Evolutionary conservation across 768 basidiomycete genomes (phyloP), one percentile per base, ranked within the genome.

Genomic region (Termitomyces sp.): DNA sequence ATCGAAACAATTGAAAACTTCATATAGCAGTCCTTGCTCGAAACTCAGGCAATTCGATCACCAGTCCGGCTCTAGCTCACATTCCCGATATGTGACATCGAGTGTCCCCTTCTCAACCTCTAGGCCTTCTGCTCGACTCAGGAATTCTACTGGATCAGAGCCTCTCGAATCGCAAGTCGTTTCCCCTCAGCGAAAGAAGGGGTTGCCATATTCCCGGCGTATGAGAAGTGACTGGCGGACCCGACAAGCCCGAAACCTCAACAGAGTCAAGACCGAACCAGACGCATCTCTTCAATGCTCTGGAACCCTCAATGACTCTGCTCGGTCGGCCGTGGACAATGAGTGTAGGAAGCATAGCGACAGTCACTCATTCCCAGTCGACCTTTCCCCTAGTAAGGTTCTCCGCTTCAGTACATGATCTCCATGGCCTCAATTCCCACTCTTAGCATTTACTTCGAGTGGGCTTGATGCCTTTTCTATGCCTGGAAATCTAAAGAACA

Each of bases 21-120:
- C 30, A 5, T 21, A 40, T 30, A 37, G 52, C 5, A 28, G 25
- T n/a, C 44, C 42, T 30, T 32, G 35, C 28, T 34, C 55, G 30
- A 59, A 57, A 41, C 58, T 53, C 45, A 62, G 44, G 30, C 55
- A 49, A 23, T 47, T 44, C 43, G 52, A 54, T 12, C 19, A 49
- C 27, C 17, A 46, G 7, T 27, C 27, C 16, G 23, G 17, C 28
- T 50, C 54, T 14, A 19, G 30, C 7, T 43, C 54, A 42, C 27
- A 32, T n/a, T 35, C 43, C 16, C 50, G 16, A 16, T 47, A 32
- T 32, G 17, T 19, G n/a, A 32, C 30, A 32, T 19, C 46, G 12
- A 32, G 14, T 10, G 28, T 11, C 8, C 8, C 32, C 27, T 23
- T 35, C 14, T 21, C 40, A 25, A 11, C 34, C 19, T 35, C 34